Evolutionary conservation across 768 basidiomycete species (phyloP), one percentile per base, ranked within the genome.

Genomic region (Tulasnella sp.): DNA sequence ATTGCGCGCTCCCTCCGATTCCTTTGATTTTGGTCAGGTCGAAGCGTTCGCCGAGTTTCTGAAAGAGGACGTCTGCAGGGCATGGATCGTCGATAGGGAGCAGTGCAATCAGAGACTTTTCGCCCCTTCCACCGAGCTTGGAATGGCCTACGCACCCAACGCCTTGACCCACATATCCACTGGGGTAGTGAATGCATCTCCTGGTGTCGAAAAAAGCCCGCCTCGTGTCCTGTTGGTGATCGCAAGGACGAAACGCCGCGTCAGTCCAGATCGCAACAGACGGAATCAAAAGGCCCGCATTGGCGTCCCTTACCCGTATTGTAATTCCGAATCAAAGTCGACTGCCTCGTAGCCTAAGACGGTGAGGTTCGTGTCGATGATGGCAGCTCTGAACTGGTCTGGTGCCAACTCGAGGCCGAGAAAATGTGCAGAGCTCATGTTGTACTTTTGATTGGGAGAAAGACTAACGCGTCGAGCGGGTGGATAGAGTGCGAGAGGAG

Each of bases 81-180:
- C n/a, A n/a, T n/a, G n/a, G 24, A 71, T 78, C 80, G 83, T 84
- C 85, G 84, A 84, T 83, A 82, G 79, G 31, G 16, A 40, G 39
- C 39, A 40, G n/a, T 38, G 16, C 39, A 62, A 52, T 52, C 2
- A 48, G 24, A 27, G 46, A 36, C 44, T 52, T 44, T 42, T 39
- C 18, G 52, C 21, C 52, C n/a, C 52, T 52, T 3, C 3, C 21
- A 24, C 24, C 7, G n/a, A 5, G 24, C 10, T 75, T 31, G 24
- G 18, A 9, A 42, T 12, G 40, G 36, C 18, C 16, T 62, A 86
- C 92, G 85, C 84, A 94, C 94, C 94, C 74, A 96, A 89, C 21
- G 89, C 92, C 84, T 93, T 94, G 77, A 94, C 91, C 94, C 94
- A 95, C 93, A 95, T 94, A 83, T 96, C 94, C 71, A 96, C 89